Percentiles rank a stretch among this genome's conserved stretches.
These are phyloP conservation scores for Gyromitra esculenta DNA, from an alignment of 2,329 filamentous ascomycete species.

Conservation along the genomic window DNA sequence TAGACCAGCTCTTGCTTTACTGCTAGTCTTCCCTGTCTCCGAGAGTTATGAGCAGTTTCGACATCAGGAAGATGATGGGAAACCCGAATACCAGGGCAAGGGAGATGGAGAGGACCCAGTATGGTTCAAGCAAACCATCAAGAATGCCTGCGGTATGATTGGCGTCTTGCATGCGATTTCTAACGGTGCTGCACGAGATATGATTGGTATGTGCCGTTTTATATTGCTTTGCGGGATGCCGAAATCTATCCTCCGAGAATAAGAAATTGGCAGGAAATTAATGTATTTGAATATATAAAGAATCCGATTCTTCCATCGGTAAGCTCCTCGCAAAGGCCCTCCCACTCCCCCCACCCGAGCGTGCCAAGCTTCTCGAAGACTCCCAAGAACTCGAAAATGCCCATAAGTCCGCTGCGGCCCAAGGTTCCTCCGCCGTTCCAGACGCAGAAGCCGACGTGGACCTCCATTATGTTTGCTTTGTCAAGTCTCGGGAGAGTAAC, in stretches of 20 bases:
- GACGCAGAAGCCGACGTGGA: conserved; percentile 83
- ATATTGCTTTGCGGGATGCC: conserved; percentile 20
- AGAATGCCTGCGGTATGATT: conserved; percentile 92
- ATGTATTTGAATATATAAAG: conserved; percentile 56
- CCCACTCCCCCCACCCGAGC: conserved; percentile 71
- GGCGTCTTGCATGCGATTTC: conserved; percentile 82
- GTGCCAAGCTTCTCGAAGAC: conserved; percentile 79
- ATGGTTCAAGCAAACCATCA: conserved; percentile 96
- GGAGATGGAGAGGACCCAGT: conserved; percentile 79
- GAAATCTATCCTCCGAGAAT: conserved; percentile 13
- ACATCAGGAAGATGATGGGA: conserved; percentile 62
- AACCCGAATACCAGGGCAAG: conserved; percentile 61
- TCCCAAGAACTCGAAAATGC: conserved; percentile 78
- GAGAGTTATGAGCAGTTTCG: conserved; percentile 79
- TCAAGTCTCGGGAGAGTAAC: conserved; percentile 75
- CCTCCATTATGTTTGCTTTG: conserved; percentile 95
- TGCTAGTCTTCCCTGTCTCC: conserved; percentile 90
- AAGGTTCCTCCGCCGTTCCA: conserved; percentile 82
- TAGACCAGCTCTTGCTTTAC: conserved; percentile 84
- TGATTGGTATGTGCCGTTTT: conserved; percentile 63
- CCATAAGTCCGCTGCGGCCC: conserved; percentile 78
- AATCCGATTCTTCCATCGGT: conserved; percentile 68
- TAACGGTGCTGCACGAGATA: conserved; percentile 76
- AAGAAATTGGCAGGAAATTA: conserved; percentile 18
- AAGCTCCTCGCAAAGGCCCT: conserved; percentile 75